Percentiles rank a stretch among this genome's conserved stretches.
Evolutionary conservation across 805 yeast species (phyloP).

Genomic region (Phaffomyces opuntiae): DNA sequence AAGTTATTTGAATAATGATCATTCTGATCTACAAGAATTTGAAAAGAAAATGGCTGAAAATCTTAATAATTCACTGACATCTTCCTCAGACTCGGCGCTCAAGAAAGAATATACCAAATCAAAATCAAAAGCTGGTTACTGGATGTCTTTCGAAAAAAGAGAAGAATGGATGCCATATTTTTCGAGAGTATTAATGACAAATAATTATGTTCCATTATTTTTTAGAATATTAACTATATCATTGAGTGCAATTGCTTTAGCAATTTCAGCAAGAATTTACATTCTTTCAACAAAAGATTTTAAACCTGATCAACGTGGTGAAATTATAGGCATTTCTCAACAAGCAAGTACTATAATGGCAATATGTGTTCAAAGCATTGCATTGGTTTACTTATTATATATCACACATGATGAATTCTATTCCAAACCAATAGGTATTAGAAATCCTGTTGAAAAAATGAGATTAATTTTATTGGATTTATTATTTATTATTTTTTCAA

Average conservation of each 20-base stretch:
- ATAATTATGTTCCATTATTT: constrained; percentile 75
- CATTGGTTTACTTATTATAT: constrained; percentile 68
- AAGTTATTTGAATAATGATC: constrained; percentile 37
- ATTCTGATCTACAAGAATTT: constrained; percentile 6
- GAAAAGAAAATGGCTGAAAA: constrained; percentile 1
- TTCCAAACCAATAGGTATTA: constrained; percentile 85
- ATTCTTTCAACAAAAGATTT: constrained; percentile 24
- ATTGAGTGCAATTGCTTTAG: constrained; percentile 63
- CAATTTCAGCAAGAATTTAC: constrained; percentile 58
- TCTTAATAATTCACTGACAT: neutral
- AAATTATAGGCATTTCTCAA: constrained; percentile 39
- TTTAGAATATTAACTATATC: constrained; percentile 55
- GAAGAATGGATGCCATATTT: constrained; percentile 60
- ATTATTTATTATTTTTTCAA: constrained; percentile 77
- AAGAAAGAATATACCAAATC: constrained; percentile 32
- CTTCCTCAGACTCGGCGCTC: constrained; percentile 4
- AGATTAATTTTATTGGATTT: constrained; percentile 76
- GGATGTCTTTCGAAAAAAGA: constrained; percentile 60
- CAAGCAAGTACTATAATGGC: constrained; percentile 94
- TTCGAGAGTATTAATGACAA: constrained; percentile 53
- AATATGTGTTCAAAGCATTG: constrained; percentile 72
- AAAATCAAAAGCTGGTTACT: constrained; percentile 54
- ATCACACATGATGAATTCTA: constrained; percentile 87
- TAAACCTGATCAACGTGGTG: neutral
- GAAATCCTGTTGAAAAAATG: constrained; percentile 80